Base-by-base conservation (phyloP, 306 rosid genomes). In the Dalbergia oliveri region DNA sequence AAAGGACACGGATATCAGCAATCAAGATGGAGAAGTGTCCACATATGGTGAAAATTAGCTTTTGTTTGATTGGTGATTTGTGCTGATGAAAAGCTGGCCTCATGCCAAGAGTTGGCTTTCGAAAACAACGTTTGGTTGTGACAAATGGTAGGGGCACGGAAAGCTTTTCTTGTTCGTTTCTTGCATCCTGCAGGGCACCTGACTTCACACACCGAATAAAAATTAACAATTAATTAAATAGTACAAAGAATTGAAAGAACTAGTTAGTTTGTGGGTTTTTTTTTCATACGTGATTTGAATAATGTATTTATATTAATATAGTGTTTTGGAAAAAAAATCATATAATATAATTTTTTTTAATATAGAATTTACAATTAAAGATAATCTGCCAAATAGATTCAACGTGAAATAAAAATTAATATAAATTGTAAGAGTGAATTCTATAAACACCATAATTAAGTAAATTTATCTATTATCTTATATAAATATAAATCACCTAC, bases 41-140 rank as follows among this genome's bases (percentile, higher is more conserved):
- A 26, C 50, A 56, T 54, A 16, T 58, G 73, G 33, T 80, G 69
- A 41, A 72, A 72, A 47, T 58, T 8, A 62, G 34, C 64, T 72
- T 62, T 53, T n/a, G 11, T n/a, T 5, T 53, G 11, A 9, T 53
- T 53, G 60, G 45, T 53, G 35, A 31, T 16, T 60, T 13, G 53
- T 43, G 53, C 68, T 39, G 34, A 53, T 26, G 60, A 82, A 78
- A 82, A 44, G 69, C 50, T 35, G 35, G 5, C 66, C 51, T 78
- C 76, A 83, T 72, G 75, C 57, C 74, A 71, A 77, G 58, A 83
- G 49, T 35, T 83, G 65, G 45, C 21, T 73, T 5, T 76, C 83
- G 4, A 57, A 73, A 58, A 35, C 80, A 58, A 71, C n/a, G 63
- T 66, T 66, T 72, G 73, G 74, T 19, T 8, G 56, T 81, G 62